phyloP scores from a whole-genome alignment of 2,329 filamentous ascomycete species.

The Aureobasidium sp. region DNA sequence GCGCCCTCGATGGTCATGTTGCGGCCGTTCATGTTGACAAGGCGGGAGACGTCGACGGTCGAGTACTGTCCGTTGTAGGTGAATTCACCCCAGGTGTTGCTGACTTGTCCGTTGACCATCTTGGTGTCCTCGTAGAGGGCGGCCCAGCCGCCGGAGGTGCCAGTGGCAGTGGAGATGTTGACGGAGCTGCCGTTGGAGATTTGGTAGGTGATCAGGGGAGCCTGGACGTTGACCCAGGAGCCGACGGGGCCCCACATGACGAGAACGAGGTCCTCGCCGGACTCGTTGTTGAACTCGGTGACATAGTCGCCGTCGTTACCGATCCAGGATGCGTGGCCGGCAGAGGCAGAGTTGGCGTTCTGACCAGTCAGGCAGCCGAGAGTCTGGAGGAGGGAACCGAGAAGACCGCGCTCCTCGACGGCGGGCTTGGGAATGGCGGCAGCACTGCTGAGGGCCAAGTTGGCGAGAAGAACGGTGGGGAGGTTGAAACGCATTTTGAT shows the following conservation, averaged over 20 bases:
- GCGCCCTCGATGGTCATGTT: constrained; percentile 11
- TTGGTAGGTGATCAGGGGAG: constrained; percentile 18
- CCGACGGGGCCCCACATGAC: constrained; percentile 18
- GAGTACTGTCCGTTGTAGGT: constrained; percentile 18
- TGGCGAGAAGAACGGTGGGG: constrained; percentile 14
- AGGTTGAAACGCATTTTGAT: constrained; percentile 14
- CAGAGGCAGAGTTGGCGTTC: constrained; percentile 13
- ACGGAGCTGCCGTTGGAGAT: constrained; percentile 14
- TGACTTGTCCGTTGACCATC: constrained; percentile 18
- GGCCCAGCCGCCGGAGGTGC: constrained; percentile 18
- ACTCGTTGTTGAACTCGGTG: constrained; percentile 19
- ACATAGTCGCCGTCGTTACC: constrained; percentile 17
- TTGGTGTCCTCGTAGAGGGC: constrained; percentile 17
- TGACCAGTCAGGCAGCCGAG: constrained; percentile 15
- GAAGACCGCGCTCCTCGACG: constrained; percentile 15
- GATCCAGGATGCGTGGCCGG: constrained; percentile 14
- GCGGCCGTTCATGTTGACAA: constrained; percentile 18
- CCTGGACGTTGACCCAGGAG: constrained; percentile 16
- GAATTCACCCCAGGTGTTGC: constrained; percentile 19
- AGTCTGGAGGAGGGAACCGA: constrained; percentile 11
- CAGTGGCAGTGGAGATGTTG: constrained; percentile 16
- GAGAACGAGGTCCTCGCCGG: constrained; percentile 18
- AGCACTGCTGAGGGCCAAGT: constrained; percentile 16
- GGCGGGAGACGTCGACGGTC: constrained; percentile 18
- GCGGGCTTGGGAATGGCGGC: constrained; percentile 13